These are phyloP conservation scores for Neurospora discreta DNA, from an alignment of 495 filamentous ascomycete species.

Conservation along the genomic window DNA sequence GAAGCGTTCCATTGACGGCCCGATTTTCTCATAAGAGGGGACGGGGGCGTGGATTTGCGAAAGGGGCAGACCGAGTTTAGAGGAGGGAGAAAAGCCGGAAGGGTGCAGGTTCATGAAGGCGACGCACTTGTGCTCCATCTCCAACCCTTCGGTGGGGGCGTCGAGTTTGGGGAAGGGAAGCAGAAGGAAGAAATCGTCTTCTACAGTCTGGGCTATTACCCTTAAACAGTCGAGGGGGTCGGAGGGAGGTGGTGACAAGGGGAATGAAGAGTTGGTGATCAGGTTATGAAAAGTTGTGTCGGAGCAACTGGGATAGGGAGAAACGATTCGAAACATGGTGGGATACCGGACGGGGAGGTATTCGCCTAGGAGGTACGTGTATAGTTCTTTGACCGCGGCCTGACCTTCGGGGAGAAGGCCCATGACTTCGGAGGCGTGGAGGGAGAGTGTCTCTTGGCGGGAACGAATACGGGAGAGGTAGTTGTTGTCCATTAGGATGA, in stretches of 20 bases:
- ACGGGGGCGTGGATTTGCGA: slow-evolving; percentile 60
- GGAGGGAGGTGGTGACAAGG: slow-evolving; percentile 22
- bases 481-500: slow-evolving; percentile 56
- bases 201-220: slow-evolving; percentile 47
- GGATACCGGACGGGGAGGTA: slow-evolving; percentile 61
- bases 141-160: slow-evolving; percentile 21
- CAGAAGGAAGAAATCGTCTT: slow-evolving; percentile 63
- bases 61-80: slow-evolving; percentile 53
- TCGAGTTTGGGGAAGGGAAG: slow-evolving; percentile 20
- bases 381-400: slow-evolving; percentile 51
- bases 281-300: slow-evolving; percentile 25
- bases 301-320: background rate
- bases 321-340: slow-evolving; percentile 40
- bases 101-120: slow-evolving; percentile 66
- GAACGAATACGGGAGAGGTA: slow-evolving; percentile 45
- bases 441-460: slow-evolving; percentile 39
- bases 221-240: slow-evolving; percentile 28
- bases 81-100: slow-evolving; percentile 52
- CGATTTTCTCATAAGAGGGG: slow-evolving; percentile 62
- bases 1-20: slow-evolving; percentile 67
- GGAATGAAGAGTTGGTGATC: slow-evolving; percentile 33
- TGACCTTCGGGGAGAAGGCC: slow-evolving; percentile 32
- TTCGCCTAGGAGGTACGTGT: slow-evolving; percentile 47
- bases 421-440: slow-evolving; percentile 36
- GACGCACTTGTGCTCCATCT: slow-evolving; percentile 47